Percentiles rank a stretch among this genome's conserved stretches.
Conservation (phyloP, 768 basidiomycete species). For the Tylopilus balloui region DNA sequence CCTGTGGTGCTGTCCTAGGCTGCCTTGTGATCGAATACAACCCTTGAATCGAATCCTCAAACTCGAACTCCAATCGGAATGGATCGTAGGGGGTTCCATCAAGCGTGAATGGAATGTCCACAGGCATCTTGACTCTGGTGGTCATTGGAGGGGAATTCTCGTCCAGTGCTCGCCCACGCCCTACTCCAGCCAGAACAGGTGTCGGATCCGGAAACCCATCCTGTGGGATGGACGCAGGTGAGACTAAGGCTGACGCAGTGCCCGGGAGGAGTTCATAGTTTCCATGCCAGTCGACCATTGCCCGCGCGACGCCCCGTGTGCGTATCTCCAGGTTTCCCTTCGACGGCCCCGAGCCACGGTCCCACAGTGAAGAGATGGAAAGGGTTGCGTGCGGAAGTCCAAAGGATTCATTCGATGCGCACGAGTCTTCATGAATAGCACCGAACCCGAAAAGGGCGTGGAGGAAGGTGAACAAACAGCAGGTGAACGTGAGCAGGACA, state of each 20-base stretch:
- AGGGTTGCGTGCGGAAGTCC: background rate
- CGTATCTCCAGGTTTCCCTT: constrained; percentile 1
- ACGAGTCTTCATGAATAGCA: background rate
- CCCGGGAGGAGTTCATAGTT: constrained; percentile 17
- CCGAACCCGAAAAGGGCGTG: constrained; percentile 25
- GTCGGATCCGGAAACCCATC: constrained; percentile 25
- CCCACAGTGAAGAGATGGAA: background rate
- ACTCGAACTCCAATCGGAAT: constrained; percentile 18
- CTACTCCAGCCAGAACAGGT: background rate
- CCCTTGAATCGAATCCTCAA: constrained; percentile 3
- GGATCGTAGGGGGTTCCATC: constrained; percentile 19
- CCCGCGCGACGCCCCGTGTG: background rate
- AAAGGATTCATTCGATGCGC: background rate
- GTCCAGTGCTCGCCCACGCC: background rate
- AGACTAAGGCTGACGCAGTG: background rate
- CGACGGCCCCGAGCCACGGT: background rate
- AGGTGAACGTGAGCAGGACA: constrained; percentile 24
- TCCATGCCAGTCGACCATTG: constrained; percentile 19
- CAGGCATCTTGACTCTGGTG: background rate
- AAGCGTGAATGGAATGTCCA: constrained; percentile 2
- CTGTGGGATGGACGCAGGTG: constrained; percentile 15
- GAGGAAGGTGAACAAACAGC: constrained; percentile 23
- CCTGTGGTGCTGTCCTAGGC: constrained; percentile 1
- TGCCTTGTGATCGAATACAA: constrained; percentile 9
- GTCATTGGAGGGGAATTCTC: background rate